A percentile compares a stretch with the other conserved stretches of the same genome.
Conservation (phyloP, 2,329 filamentous ascomycete genomes). For the Ambrosiella cleistominuta region DNA sequence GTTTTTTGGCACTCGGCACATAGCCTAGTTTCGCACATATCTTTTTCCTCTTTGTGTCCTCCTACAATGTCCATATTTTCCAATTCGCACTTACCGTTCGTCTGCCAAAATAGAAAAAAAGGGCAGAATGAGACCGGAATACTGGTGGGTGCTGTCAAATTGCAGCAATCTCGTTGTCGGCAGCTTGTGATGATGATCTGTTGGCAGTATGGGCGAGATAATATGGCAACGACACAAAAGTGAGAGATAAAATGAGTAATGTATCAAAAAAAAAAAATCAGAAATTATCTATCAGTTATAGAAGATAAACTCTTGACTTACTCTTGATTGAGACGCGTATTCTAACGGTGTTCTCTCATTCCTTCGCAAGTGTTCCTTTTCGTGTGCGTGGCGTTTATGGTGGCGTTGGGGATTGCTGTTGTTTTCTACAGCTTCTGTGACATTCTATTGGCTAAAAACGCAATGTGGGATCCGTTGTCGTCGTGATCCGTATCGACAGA, state of each 20-base stretch:
- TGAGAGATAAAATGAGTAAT: not conserved
- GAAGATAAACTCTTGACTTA: no score
- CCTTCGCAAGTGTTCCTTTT: not conserved
- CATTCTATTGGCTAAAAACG: not conserved
- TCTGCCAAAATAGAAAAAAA: not conserved
- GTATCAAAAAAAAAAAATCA: not conserved
- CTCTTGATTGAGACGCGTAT: not conserved
- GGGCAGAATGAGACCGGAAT: not conserved
- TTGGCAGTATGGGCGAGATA: not conserved
- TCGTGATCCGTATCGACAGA: no score
- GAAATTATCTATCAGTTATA: not conserved
- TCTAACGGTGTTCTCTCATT: not conserved
- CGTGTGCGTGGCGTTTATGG: not conserved
- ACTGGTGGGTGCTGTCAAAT: not conserved
- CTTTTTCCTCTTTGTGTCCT: not conserved
- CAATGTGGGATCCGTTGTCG: not conserved
- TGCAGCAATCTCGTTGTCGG: constrained; percentile 1
- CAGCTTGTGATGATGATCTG: not conserved
- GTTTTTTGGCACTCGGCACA: no score
- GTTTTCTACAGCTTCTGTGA: not conserved
- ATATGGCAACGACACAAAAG: not conserved
- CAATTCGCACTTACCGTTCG: not conserved
- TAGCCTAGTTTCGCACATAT: not conserved
- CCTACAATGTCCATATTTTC: not conserved
- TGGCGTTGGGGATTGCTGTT: not conserved